Base-by-base conservation (phyloP, 2,329 filamentous ascomycete genomes). In the Hawksworthiomyces lignivorus region DNA sequence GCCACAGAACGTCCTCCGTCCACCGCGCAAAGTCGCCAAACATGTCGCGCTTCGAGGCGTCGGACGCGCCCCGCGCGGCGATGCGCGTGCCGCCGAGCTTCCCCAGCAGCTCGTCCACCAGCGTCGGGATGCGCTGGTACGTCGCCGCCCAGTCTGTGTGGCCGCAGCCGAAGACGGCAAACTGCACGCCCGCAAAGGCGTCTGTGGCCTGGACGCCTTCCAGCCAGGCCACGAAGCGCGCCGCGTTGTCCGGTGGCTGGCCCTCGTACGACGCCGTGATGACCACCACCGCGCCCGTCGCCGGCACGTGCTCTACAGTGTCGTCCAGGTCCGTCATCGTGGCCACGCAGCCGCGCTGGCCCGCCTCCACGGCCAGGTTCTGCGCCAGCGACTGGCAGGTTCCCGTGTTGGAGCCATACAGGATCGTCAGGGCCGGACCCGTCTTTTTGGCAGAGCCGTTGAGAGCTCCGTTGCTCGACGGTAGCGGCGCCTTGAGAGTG, bases 221-320 rank as follows among this genome's bases (percentile, higher is more conserved):
- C 6, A 87, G 58, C 84, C 84, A 88, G 15, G 70, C 63, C 19
- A 81, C 71, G 52, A 88, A 88, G 36, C 76, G 70, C 0, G 65
- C 69, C 0, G 84, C 84, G 47, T 89, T 87, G 47, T 86, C 81
- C 0, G 83, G 76, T 0, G 84, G 80, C 41, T 84, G 70, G 1
- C 84, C 84, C 52, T 89, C 84, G 50, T 88, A 89, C 1, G 77
- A 54, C 0, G 84, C 73, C 0, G 79, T 80, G 48, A 89, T 70
- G 36, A 88, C 69, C 19, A 86, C 63, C 0, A 84, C 69, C 0
- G 83, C 82, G 7, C 72, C 68, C 20, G 74, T 68, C 37, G 67
- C 75, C 0, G 80, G 73, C 0, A 88, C 55, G 3, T 72, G 69
- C 36, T 76, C 70, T 12, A 72, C 74, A 0, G 77, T 80, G 1